Base-by-base conservation (phyloP, 169 alveolate species). In the Ichthyophthirius multifiliis region DNA sequence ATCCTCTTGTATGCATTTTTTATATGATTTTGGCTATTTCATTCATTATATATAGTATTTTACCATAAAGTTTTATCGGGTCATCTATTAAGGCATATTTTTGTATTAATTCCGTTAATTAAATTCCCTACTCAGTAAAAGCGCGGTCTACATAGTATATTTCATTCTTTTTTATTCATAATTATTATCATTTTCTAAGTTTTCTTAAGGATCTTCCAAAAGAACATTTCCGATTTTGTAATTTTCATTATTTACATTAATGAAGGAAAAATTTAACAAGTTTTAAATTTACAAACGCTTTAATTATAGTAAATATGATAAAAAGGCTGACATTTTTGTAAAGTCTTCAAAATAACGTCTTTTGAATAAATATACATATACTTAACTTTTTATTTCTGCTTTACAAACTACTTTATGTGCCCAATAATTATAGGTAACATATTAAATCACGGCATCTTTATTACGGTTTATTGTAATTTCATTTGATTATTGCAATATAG, bases 1-100 rank as follows among this genome's bases (percentile, higher is more conserved):
- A 78, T 10, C 64, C 65, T 5, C 55, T 73, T 15, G 55, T 63
- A 10, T 78, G 84, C 63, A 78, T 20, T 32, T 63, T 63, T 43
- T 44, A 39, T 20, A 78, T 34, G 1, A 74, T 34, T 16, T 78
- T 75, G 15, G 78, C 73, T 16, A 78, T 63, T 16, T 45, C 12
- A 31, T 78, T 78, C 18, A 78, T 34, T 12, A 78, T 39, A 5
- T 63, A 32, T 20, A 78, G 44, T n/a, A 39, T 39, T 32, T 43
- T 55, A 0, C 23, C 2, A n/a, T 39, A 55, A 27, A 55, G 23
- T 55, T 55, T 55, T 4, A 10, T 16, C 0, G 31, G 9, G 31
- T 55, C 71, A 27, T 55, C 71, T 55, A 18, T 39, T 3, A 23
- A 23, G 10, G 34, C 16, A 4, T 27, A n/a, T 5, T 18, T 27